Base-by-base conservation (phyloP, 1,284 basidiomycete genomes). In the Kwoniella shivajii region DNA sequence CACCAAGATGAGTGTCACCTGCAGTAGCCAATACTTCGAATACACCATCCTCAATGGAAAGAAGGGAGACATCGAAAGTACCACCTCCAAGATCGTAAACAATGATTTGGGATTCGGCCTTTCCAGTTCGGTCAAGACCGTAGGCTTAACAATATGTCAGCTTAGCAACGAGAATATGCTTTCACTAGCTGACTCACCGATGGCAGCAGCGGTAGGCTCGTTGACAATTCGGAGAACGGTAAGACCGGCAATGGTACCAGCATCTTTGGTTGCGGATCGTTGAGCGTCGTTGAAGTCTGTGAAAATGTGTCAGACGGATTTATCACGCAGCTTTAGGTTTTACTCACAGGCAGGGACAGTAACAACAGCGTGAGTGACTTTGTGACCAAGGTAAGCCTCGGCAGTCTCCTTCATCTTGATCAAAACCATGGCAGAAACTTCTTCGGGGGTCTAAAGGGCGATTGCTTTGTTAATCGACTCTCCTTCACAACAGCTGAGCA, bases 331-430 rank as follows among this genome's bases (percentile, higher is more conserved):
- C n/a, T n/a, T n/a, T n/a, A n/a, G n/a, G n/a, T 48, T 16, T 11
- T 50, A 73, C 82, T 65, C 38, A 75, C 73, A 98, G 53, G 95
- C 95, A 56, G 95, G 95, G 72, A 98, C 94, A 48, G 95, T 98
- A 76, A 99, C 92, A 58, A 98, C 94, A 60, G 95, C 92, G 80
- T 99, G 92, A 53, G 91, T 94, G 77, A 99, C 95, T 79, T 92
- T 90, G 78, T 93, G 85, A 66, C 93, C 94, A 58, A 99, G 88
- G 81, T 97, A 97, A 22, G 93, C 91, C 84, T 98, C 95, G 61
- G 95, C 95, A 43, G 92, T 98, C 83, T 98, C 95, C 86, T 98
- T 98, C 94, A 99, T 98, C 85, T 98, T 98, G 61, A 79, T 83
- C 60, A 98, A 82, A 71, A 99, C 85, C 95, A 98, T 99, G 57